phyloP scores from a whole-genome alignment of 192 early-diverging fungal species.

The Backusella luteola region DNA sequence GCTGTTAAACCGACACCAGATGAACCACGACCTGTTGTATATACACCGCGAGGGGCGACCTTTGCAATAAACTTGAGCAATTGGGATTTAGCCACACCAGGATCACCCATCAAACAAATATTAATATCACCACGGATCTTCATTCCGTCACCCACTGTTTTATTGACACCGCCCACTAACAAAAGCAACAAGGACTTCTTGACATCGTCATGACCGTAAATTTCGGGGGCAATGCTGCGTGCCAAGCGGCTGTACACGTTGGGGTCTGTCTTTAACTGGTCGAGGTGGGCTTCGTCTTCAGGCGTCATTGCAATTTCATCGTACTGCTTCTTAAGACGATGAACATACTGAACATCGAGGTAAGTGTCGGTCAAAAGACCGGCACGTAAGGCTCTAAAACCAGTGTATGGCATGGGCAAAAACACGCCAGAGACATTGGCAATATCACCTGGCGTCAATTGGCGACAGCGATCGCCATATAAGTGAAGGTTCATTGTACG shows the following conservation, averaged over 20 bases:
- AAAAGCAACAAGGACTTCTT: conserved; percentile 87
- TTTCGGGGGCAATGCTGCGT: conserved; percentile 83
- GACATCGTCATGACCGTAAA: conserved; percentile 90
- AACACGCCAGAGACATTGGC: conserved; percentile 85
- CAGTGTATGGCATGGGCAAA: conserved; percentile 89
- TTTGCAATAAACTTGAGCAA: conserved; percentile 92
- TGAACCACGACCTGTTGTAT: conserved; percentile 94
- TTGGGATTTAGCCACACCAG: conserved; percentile 98
- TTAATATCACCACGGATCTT: conserved; percentile 97
- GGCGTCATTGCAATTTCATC: conserved; percentile 69
- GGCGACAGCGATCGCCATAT: conserved; percentile 74
- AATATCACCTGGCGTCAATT: conserved; percentile 85
- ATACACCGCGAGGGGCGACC: conserved; percentile 93
- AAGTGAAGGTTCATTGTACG: conserved; percentile 93
- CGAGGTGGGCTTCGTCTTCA: conserved; percentile 51
- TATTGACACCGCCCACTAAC: conserved; percentile 79
- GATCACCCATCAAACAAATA: conserved; percentile 97
- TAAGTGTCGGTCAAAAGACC: conserved; percentile 95
- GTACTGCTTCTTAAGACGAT: conserved; percentile 90
- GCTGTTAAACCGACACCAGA: conserved; percentile 97
- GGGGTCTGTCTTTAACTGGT: conserved; percentile 59
- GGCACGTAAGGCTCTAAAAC: conserved; percentile 87
- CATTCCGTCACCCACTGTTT: conserved; percentile 89
- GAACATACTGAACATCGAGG: conserved; percentile 84
- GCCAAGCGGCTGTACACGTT: conserved; percentile 79